Evolutionary conservation across 352 stramenopile species (phyloP), one percentile per base, ranked within the genome.

Genomic region (Phytophthora meadii): DNA sequence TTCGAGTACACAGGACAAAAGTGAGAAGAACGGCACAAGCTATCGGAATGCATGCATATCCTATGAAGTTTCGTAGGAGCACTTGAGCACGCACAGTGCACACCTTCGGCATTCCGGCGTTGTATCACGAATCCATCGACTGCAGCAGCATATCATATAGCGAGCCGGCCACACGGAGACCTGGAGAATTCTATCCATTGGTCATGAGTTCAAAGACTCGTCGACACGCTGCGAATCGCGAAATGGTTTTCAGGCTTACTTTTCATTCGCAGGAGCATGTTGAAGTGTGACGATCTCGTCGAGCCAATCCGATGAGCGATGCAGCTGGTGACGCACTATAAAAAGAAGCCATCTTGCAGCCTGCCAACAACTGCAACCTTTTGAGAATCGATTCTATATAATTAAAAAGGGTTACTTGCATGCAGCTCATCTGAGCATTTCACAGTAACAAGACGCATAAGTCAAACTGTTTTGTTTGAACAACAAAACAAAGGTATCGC

Each of bases 221-320:
- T 22, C 22, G 22, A 22, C 22, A 22, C 22, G 22, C 22, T 22
- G 22, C 22, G 22, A 22, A 22, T 22, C 22, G 22, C 22, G 22
- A 22, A 22, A 22, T 22, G 22, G 22, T 22, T 22, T 22, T 22
- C 19, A 19, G 1, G 19, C 19, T 19, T 19, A 19, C 19, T 19
- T 19, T 19, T 19, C 19, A 22, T 22, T 22, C 22, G 24, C 40
- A 36, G 30, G 9, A 36, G 30, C 27, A 61, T 46, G 24, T 62
- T 56, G 44, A 55, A 63, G 51, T 32, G 45, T 72, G 64, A 68
- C 57, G 58, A 55, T 27, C 17, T n/a, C 15, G 14, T 17, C 5
- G 22, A 48, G 58, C 65, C 65, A 72, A 72, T 72, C 65, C 42
- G 12, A n/a, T 25, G 46, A 10, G 11, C 14, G 25, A 41, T 40